phyloP scores from a whole-genome alignment of 306 rosid species.

The Glycine latifolia region DNA sequence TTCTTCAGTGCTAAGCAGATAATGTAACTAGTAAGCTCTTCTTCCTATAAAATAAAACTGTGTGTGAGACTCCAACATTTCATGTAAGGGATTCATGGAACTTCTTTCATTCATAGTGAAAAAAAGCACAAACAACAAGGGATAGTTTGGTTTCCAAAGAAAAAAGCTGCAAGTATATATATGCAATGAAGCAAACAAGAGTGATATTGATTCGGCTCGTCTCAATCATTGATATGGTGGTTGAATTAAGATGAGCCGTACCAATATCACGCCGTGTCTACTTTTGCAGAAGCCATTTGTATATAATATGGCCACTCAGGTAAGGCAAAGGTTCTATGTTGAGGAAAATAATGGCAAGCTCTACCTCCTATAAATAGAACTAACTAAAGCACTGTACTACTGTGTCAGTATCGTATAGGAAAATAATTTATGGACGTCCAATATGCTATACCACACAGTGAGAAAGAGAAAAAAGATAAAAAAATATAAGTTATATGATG shows the following conservation, averaged over 20 bases:
- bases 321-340: constrained; percentile 12
- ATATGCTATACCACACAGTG: no score
- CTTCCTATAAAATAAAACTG: not conserved
- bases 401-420: constrained; percentile 31
- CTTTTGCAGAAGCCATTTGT: constrained; percentile 53
- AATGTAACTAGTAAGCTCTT: not conserved
- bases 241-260: constrained; percentile 56
- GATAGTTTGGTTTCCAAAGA: not conserved
- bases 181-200: constrained; percentile 74
- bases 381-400: constrained; percentile 41
- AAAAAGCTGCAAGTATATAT: not conserved
- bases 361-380: constrained; percentile 48
- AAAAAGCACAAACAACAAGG: not conserved
- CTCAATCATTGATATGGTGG: constrained; percentile 10
- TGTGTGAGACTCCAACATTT: not conserved
- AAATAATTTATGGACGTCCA: constrained; percentile 46
- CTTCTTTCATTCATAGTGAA: not conserved
- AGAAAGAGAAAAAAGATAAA: no score
- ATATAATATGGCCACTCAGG: not conserved
- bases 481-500: no score
- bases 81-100: not conserved
- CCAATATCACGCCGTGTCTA: constrained; percentile 75
- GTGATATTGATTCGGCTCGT: constrained; percentile 88
- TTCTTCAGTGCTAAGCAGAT: not conserved
- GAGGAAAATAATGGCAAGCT: constrained; percentile 19